These are phyloP conservation scores for Passiflora organensis DNA, from an alignment of 345 rosid species.

Conservation along the genomic window DNA sequence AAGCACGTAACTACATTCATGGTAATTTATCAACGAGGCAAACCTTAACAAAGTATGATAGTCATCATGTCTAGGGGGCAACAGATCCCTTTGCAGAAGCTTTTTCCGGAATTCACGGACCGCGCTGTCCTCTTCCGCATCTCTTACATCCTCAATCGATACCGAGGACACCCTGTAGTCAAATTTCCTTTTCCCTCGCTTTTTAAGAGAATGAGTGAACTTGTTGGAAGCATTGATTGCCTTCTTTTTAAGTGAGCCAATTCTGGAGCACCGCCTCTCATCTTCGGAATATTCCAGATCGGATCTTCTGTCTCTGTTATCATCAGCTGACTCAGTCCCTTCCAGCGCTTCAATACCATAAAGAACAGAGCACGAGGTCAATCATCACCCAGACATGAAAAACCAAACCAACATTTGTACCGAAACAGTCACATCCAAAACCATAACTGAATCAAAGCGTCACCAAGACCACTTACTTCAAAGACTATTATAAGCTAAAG, in stretches of 20 bases:
- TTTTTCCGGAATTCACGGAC: slow-evolving; percentile 61
- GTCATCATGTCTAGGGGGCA: slow-evolving; percentile 82
- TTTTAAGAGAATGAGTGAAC: slow-evolving; percentile 90
- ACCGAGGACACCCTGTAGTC: slow-evolving; percentile 74
- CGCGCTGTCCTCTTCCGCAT: slow-evolving; percentile 73
- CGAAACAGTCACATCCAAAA: too few species aligned
- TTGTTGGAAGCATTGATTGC: slow-evolving; percentile 88
- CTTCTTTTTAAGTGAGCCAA: slow-evolving; percentile 81
- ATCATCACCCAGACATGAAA: background rate
- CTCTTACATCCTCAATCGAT: slow-evolving; percentile 84
- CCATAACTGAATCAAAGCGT: too few species aligned
- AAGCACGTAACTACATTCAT: background rate
- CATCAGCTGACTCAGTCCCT: slow-evolving; percentile 46
- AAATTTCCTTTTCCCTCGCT: slow-evolving; percentile 81
- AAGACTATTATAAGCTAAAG: too few species aligned
- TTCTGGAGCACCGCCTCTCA: slow-evolving; percentile 75
- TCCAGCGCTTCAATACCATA: slow-evolving; percentile 43
- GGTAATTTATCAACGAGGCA: background rate
- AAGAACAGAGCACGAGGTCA: background rate
- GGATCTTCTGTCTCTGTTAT: slow-evolving; percentile 65
- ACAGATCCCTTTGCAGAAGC: slow-evolving; percentile 61
- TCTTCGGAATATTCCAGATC: slow-evolving; percentile 77
- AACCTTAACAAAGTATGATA: slow-evolving; percentile 91
- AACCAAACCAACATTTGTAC: background rate
- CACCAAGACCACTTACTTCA: too few species aligned